A percentile compares a stretch with the other conserved stretches of the same genome.
These are phyloP conservation scores for Boletus vermiculosoides DNA, from an alignment of 768 basidiomycete genomes.

Conservation along the genomic window DNA sequence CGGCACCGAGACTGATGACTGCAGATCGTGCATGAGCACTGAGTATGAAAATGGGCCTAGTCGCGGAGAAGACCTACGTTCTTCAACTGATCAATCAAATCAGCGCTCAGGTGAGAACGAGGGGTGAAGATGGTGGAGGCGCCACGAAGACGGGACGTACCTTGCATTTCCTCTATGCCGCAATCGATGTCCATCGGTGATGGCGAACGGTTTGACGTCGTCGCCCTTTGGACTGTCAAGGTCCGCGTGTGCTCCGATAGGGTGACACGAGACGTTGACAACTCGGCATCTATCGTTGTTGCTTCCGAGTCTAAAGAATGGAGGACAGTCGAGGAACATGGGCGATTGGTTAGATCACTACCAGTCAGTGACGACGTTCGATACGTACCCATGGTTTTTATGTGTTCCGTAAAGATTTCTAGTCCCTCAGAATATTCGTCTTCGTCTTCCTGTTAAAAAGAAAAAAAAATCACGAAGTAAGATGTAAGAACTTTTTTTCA, in stretches of 20 bases:
- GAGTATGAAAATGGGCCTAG: not conserved
- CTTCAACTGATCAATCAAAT: conserved; percentile 12
- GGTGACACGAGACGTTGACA: conserved; percentile 9
- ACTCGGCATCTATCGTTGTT: conserved; percentile 14
- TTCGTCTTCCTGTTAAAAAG: conserved; percentile 24
- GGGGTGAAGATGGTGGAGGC: not conserved
- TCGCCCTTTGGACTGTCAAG: conserved; percentile 11
- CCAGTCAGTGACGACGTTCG: not conserved
- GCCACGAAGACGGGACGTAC: conserved; percentile 6
- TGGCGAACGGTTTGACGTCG: conserved; percentile 8
- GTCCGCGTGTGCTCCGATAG: conserved; percentile 25
- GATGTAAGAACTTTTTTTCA: not conserved
- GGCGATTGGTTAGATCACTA: not conserved
- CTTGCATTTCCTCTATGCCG: conserved; percentile 11
- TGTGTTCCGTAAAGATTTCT: conserved; percentile 9
- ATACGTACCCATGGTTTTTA: conserved; percentile 19
- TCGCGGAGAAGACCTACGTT: conserved; percentile 10
- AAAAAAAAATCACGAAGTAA: not conserved
- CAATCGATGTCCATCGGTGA: conserved; percentile 27
- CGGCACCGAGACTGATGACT: conserved; percentile 1
- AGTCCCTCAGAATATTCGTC: conserved; percentile 21
- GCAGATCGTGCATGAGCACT: conserved; percentile 6
- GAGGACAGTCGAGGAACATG: not conserved
- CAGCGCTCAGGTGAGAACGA: not conserved
- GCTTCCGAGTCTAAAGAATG: conserved; percentile 8